phyloP scores from a whole-genome alignment of 2,329 filamentous ascomycete species.

The Verticillium alfalfae region DNA sequence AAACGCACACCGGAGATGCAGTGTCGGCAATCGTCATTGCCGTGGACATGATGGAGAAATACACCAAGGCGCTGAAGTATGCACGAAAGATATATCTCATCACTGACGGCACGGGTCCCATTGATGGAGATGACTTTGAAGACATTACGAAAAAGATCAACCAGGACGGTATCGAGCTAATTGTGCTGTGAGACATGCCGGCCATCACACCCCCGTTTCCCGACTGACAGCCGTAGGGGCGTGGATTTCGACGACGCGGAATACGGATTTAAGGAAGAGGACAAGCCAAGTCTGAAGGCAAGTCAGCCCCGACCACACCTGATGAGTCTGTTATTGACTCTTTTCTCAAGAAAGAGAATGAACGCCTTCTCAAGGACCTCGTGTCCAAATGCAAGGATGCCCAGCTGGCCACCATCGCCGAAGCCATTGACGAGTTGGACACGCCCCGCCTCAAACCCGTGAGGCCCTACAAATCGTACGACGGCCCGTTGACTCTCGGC shows the following conservation, averaged over 20 bases:
- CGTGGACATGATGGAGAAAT: slow-evolving; percentile 74
- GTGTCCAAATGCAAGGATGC: slow-evolving; percentile 63
- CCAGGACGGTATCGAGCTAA: slow-evolving; percentile 69
- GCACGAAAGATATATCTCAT: slow-evolving; percentile 76
- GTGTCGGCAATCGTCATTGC: slow-evolving; percentile 84
- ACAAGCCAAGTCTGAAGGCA: slow-evolving; percentile 69
- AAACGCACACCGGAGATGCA: slow-evolving; percentile 68
- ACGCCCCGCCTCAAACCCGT: slow-evolving; percentile 70
- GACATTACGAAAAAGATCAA: slow-evolving; percentile 71
- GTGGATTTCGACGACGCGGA: slow-evolving; percentile 91
- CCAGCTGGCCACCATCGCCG: slow-evolving; percentile 74
- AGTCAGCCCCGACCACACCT: slow-evolving; percentile 1
- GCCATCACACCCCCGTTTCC: neutral
- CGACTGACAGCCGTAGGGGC: slow-evolving; percentile 47
- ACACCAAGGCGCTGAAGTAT: slow-evolving; percentile 79
- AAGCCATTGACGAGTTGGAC: slow-evolving; percentile 76
- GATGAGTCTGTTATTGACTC: neutral
- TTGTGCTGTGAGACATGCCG: slow-evolving; percentile 61
- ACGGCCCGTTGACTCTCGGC: slow-evolving; percentile 74
- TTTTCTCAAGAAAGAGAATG: slow-evolving; percentile 58
- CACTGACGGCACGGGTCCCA: slow-evolving; percentile 70
- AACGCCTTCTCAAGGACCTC: slow-evolving; percentile 59
- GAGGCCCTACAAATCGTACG: slow-evolving; percentile 74
- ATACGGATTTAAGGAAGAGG: slow-evolving; percentile 87
- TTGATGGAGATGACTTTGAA: slow-evolving; percentile 67